These are phyloP conservation scores for Capsicum chinense DNA, from an alignment of 257 asterid species.

Conservation along the genomic window DNA sequence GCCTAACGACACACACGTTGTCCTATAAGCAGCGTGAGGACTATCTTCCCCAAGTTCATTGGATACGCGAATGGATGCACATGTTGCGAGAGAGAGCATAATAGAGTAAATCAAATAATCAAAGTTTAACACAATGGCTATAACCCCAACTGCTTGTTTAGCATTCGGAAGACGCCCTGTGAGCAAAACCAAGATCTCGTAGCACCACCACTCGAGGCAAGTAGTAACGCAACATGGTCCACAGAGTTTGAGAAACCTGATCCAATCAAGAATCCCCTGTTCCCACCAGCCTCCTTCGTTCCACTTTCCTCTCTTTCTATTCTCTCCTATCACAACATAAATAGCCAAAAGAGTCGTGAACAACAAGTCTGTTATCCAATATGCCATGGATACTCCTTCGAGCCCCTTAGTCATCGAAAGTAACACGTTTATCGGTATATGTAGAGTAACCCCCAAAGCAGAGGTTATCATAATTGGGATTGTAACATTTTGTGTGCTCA, in stretches of 20 bases:
- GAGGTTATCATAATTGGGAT: conserved; percentile 81
- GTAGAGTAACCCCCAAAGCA: conserved; percentile 58
- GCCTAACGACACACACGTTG: conserved; percentile 50
- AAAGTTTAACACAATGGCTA: conserved; percentile 75
- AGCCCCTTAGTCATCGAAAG: conserved; percentile 64
- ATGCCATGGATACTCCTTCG: conserved; percentile 75
- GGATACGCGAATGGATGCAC: conserved; percentile 75
- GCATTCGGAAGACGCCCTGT: conserved; percentile 69
- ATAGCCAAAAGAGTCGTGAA: conserved; percentile 44
- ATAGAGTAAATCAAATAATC: conserved; percentile 76
- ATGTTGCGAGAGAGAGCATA: conserved; percentile 74
- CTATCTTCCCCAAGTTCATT: conserved; percentile 76
- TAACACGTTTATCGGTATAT: conserved; percentile 57
- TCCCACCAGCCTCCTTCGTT: conserved; percentile 84
- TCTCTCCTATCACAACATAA: conserved; percentile 52
- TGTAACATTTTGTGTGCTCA: conserved; percentile 67
- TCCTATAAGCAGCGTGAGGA: conserved; percentile 42
- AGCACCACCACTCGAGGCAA: conserved; percentile 98
- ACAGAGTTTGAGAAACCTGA: conserved; percentile 49
- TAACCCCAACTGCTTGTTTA: conserved; percentile 55
- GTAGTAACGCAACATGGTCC: conserved; percentile 87
- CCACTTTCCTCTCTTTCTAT: conserved; percentile 52
- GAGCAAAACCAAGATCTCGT: conserved; percentile 69
- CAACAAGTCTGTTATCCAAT: conserved; percentile 71
- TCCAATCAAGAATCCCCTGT: conserved; percentile 58